phyloP scores from a whole-genome alignment of 2,329 filamentous ascomycete species.

The Tricladium varicosporioides region DNA sequence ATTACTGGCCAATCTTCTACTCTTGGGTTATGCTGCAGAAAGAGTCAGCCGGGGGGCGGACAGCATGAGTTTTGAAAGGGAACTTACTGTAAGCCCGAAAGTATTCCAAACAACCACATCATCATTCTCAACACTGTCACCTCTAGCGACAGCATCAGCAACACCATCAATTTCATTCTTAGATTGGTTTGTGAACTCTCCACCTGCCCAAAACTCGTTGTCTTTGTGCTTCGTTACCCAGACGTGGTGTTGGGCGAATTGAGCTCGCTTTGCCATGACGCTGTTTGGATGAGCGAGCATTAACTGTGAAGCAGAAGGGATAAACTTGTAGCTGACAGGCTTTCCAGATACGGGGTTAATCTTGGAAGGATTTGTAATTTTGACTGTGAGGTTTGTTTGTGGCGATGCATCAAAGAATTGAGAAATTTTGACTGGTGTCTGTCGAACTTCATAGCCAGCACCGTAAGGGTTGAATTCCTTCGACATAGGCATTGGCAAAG shows the following conservation, averaged over 20 bases:
- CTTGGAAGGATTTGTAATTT: constrained; percentile 79
- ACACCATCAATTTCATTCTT: constrained; percentile 28
- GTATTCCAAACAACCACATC: constrained; percentile 92
- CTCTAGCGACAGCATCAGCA: constrained; percentile 72
- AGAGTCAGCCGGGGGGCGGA: not conserved
- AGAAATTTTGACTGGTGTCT: constrained; percentile 41
- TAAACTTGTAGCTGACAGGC: constrained; percentile 81
- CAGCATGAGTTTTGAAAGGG: no score
- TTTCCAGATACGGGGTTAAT: constrained; percentile 80
- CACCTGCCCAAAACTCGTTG: constrained; percentile 34
- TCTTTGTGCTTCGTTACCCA: constrained; percentile 82
- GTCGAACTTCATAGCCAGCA: constrained; percentile 46
- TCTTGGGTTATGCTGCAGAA: constrained; percentile 67
- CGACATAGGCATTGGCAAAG: constrained; percentile 43
- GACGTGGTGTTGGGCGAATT: constrained; percentile 82
- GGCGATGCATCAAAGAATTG: constrained; percentile 36
- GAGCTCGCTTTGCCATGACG: constrained; percentile 87
- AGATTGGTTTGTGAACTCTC: constrained; percentile 34
- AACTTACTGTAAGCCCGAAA: constrained; percentile 66
- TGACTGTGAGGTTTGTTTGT: constrained; percentile 69
- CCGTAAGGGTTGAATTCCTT: constrained; percentile 49
- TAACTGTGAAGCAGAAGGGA: constrained; percentile 75
- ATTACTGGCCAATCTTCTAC: constrained; percentile 92
- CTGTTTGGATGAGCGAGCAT: constrained; percentile 79
- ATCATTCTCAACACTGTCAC: constrained; percentile 84